A percentile compares a stretch with the other conserved stretches of the same genome.
phyloP scores from a whole-genome alignment of 306 rosid genomes.

The Malus orientalis region DNA sequence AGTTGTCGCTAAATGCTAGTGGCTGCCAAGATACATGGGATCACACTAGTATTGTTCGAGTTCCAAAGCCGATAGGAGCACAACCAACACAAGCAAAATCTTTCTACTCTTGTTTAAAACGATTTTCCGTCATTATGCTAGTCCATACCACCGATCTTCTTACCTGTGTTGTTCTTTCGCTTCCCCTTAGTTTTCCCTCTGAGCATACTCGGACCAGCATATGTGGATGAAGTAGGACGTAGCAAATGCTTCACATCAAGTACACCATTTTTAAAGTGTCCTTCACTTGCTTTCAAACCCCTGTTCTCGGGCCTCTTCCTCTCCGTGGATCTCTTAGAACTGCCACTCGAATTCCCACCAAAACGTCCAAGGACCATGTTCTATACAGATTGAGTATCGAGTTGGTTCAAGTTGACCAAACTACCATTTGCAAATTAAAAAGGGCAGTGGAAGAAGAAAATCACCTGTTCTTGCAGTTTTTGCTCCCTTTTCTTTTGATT shows the following conservation, averaged over 20 bases:
- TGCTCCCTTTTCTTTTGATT: constrained; percentile 68
- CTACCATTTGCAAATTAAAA: not conserved
- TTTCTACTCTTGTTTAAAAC: not conserved
- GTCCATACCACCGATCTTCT: constrained; percentile 24
- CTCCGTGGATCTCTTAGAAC: constrained; percentile 29
- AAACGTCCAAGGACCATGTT: constrained; percentile 41
- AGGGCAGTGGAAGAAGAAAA: not conserved
- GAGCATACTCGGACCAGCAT: constrained; percentile 5
- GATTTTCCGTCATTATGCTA: not conserved
- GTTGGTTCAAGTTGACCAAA: constrained; percentile 1
- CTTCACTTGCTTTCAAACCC: constrained; percentile 52
- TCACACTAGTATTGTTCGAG: not conserved
- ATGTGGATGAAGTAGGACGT: constrained; percentile 26
- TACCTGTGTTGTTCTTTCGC: constrained; percentile 24
- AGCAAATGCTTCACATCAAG: constrained; percentile 67
- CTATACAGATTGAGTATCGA: constrained; percentile 15
- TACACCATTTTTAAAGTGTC: constrained; percentile 60
- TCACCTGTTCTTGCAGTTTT: constrained; percentile 61
- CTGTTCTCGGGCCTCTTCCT: constrained; percentile 49
- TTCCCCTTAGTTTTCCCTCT: constrained; percentile 30
- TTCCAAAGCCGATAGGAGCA: not conserved
- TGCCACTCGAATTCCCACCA: constrained; percentile 36
- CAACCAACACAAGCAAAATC: not conserved
- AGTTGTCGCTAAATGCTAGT: too few species aligned
- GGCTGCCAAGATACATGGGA: too few species aligned